Evolutionary conservation across 2,329 filamentous ascomycete species (phyloP), one percentile per base, ranked within the genome.

Genomic region (Fusarium sulawesiense): DNA sequence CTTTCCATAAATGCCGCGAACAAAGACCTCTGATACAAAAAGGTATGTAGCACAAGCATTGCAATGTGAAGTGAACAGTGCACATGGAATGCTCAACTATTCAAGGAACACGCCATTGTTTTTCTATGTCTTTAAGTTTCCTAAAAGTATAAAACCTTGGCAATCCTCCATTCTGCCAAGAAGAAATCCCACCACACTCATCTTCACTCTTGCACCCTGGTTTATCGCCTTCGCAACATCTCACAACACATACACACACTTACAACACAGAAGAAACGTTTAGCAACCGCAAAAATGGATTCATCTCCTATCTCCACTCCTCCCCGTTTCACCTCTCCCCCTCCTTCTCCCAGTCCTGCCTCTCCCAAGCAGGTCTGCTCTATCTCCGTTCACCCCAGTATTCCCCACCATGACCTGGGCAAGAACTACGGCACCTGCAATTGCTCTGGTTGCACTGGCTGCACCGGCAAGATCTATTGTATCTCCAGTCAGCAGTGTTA

Each of bases 401-500:
- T 21, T 9, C 8, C 30, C 4, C 4, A 7, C 10, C 29, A 57
- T 11, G 29, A 64, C 5, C 27, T 23, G 4, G 23, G 27, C 5
- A 41, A 37, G 9, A 37, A 37, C 18, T 40, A 45, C 12, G 57
- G 40, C 3, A 53, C 34, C 25, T 64, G 60, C 7, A 40, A 21
- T 0, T 64, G 60, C 3, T 3, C 25, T 6, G 60, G 59, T 0
- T 64, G 59, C 9, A 18, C 21, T 9, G 49, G 59, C 1, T 64
- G 60, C 12, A 56, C 8, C 2, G 6, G 30, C 1, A 14, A 48
- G 6, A 40, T 64, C 6, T 64, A 64, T 11, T 64, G 59, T 11
- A 57, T 64, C 14, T 9, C 20, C 4, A 64, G 42, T 7, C 27
- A 48, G 5, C 60, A 64, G 42, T 64, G 49, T 20, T 64, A 64